These are phyloP conservation scores for Vaccinium vitisidaea DNA, from an alignment of 148 eudicot genomes.

Conservation along the genomic window DNA sequence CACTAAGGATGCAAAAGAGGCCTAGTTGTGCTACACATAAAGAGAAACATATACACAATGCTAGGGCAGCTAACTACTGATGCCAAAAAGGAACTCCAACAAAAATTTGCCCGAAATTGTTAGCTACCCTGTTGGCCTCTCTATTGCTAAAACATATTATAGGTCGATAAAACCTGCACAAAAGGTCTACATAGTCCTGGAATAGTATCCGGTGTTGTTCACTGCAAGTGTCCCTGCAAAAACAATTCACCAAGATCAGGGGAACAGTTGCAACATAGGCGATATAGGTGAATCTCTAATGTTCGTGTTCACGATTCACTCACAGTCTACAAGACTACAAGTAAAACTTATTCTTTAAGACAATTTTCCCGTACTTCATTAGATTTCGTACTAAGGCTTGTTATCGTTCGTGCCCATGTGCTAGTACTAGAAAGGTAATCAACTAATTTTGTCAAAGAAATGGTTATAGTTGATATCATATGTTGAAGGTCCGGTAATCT, in stretches of 20 bases:
- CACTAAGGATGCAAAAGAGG: background rate
- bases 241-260: conserved; percentile 5
- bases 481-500: background rate
- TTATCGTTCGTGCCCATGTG: background rate
- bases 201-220: background rate
- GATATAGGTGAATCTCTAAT: background rate
- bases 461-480: background rate
- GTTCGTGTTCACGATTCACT: background rate
- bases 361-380: background rate
- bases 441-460: background rate
- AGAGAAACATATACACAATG: background rate
- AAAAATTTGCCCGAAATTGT: background rate
- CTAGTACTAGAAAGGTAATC: background rate
- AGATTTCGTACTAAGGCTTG: background rate
- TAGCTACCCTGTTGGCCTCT: background rate
- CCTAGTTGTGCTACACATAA: background rate
- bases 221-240: background rate
- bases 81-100: background rate
- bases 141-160: background rate
- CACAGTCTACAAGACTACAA: background rate
- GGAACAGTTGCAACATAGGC: background rate
- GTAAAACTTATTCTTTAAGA: background rate
- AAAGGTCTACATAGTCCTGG: background rate
- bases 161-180: background rate
- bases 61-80: background rate